These are phyloP conservation scores for Blastocrithidia nonstop DNA, from an alignment of 208 protist species.

Conservation along the genomic window DNA sequence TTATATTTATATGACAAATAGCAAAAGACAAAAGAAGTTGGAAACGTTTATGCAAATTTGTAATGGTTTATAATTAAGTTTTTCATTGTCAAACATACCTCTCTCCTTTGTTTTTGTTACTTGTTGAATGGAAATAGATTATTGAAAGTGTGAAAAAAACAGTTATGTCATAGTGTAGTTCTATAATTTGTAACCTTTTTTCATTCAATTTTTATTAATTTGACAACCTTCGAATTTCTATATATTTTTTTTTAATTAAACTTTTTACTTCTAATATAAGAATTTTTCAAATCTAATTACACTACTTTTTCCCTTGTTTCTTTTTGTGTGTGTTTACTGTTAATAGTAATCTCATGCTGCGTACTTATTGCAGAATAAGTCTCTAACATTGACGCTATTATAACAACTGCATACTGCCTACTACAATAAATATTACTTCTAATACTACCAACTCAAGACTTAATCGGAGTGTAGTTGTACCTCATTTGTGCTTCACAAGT, in stretches of 20 bases:
- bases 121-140: neutral
- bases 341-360: neutral
- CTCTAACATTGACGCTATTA: no score
- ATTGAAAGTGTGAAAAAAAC: neutral
- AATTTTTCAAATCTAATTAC: neutral
- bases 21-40: no score
- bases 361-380: neutral
- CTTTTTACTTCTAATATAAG: neutral
- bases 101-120: neutral
- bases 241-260: neutral
- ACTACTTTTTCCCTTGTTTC: conserved; percentile 3
- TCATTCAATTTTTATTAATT: neutral
- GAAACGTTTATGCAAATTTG: conserved; percentile 1
- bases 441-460: no score
- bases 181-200: neutral
- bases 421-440: no score
- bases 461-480: no score
- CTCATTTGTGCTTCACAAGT: no score
- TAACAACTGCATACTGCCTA: no score
- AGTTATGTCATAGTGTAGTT: neutral
- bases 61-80: no score
- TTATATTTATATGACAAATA: neutral
- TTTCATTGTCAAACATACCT: neutral
- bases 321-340: neutral
- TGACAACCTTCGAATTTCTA: neutral